phyloP scores from a whole-genome alignment of 305 asterid genomes.

The Fraxinus paxiana region DNA sequence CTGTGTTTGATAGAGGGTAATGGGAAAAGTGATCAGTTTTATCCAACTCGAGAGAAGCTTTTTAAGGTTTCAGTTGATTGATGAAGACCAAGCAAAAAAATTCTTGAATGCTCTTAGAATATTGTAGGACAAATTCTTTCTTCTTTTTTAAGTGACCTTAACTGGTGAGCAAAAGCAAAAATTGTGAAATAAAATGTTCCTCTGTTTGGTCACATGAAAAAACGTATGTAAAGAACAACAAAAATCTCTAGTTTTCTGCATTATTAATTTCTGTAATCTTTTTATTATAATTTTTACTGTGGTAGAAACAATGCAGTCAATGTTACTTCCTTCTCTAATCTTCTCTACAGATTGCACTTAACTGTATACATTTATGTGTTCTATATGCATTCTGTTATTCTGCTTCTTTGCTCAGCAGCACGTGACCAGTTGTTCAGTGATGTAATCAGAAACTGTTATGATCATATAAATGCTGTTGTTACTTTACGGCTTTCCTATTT shows the following conservation, averaged over 20 bases:
- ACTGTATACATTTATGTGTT: background rate
- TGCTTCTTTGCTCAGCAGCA: background rate
- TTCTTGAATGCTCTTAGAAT: background rate
- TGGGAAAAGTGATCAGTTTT: background rate
- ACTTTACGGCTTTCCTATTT: background rate
- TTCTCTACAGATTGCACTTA: background rate
- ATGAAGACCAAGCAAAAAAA: background rate
- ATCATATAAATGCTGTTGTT: background rate
- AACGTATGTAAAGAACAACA: background rate
- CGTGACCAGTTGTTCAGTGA: background rate
- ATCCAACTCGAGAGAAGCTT: background rate
- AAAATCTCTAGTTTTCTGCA: background rate
- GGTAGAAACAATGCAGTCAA: background rate
- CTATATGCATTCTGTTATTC: slow-evolving; percentile 1
- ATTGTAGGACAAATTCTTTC: background rate
- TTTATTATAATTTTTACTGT: background rate
- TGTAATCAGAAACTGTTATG: background rate
- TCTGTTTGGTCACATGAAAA: background rate
- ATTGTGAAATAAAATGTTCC: background rate
- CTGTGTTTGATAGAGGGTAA: background rate
- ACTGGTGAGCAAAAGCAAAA: background rate
- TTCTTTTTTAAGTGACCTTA: background rate
- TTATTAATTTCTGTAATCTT: background rate
- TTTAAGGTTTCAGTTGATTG: background rate
- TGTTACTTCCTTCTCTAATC: background rate